phyloP scores from a whole-genome alignment of 306 rosid species.

The Malus sieversii region DNA sequence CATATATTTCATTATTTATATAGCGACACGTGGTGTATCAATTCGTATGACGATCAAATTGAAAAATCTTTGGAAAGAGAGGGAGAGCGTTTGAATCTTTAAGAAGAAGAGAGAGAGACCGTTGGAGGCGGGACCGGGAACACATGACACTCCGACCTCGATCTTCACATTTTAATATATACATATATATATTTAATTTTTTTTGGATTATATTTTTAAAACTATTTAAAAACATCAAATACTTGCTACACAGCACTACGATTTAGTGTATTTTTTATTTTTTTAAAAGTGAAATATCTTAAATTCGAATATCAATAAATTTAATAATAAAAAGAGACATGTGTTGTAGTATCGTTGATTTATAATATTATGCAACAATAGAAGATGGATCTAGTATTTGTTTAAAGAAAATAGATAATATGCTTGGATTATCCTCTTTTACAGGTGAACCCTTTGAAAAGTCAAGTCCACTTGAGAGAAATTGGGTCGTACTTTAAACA shows the following conservation, averaged over 20 bases:
- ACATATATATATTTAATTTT: too few relatives aligned
- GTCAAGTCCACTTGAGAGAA: conserved; percentile 1
- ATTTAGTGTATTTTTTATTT: too few relatives aligned
- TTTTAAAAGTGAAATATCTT: rapidly evolving
- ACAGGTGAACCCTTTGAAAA: conserved; percentile 19
- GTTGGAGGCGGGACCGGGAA: conserved; percentile 14
- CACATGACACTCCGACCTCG: conserved; percentile 27
- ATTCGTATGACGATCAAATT: too few relatives aligned
- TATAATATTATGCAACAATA: too few relatives aligned
- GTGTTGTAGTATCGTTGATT: too few relatives aligned
- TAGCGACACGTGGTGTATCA: too few relatives aligned
- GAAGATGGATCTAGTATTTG: too few relatives aligned
- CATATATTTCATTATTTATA: rapidly evolving
- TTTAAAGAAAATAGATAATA: background rate
- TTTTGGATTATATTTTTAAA: too few relatives aligned
- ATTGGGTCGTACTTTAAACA: background rate
- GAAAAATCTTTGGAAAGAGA: background rate
- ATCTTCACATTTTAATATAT: background rate
- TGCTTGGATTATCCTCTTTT: conserved; percentile 25
- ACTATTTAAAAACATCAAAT: too few relatives aligned
- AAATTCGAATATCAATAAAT: too few relatives aligned
- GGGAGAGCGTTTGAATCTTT: conserved; percentile 14
- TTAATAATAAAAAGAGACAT: too few relatives aligned
- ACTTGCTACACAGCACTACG: rapidly evolving
- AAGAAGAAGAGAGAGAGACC: conserved; percentile 14